Conservation (phyloP, 495 filamentous ascomycete species). For the Trichoderma reesei region DNA sequence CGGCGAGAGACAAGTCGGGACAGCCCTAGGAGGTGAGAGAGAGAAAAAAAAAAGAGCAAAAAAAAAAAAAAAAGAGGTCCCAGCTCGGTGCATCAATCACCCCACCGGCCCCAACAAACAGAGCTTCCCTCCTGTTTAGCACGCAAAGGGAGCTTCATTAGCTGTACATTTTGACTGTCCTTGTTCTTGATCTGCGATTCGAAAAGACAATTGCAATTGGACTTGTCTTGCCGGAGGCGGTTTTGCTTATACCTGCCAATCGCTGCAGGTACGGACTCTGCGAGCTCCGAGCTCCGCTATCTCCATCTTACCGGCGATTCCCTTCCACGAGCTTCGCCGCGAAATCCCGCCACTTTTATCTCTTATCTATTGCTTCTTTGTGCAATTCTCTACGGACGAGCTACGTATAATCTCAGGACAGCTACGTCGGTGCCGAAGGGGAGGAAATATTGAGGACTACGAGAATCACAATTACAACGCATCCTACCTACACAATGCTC, state of each 20-base stretch:
- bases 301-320: background rate
- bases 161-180: background rate
- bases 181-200: background rate
- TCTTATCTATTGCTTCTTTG: background rate
- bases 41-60: background rate
- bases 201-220: background rate
- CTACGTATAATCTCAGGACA: too few species aligned
- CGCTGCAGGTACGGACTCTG: background rate
- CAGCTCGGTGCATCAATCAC: background rate
- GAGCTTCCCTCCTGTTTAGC: background rate
- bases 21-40: background rate
- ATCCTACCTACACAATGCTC: background rate
- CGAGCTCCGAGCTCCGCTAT: conserved; percentile 6
- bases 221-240: background rate
- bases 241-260: background rate
- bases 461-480: background rate
- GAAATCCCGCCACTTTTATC: background rate
- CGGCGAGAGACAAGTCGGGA: background rate
- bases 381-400: background rate
- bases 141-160: background rate
- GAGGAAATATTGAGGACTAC: background rate
- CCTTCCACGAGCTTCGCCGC: background rate
- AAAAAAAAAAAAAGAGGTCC: background rate
- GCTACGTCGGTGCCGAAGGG: background rate
- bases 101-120: background rate